These are phyloP conservation scores for Cryptococcus deneoformans DNA, from an alignment of 1,284 basidiomycete genomes.

Conservation along the genomic window DNA sequence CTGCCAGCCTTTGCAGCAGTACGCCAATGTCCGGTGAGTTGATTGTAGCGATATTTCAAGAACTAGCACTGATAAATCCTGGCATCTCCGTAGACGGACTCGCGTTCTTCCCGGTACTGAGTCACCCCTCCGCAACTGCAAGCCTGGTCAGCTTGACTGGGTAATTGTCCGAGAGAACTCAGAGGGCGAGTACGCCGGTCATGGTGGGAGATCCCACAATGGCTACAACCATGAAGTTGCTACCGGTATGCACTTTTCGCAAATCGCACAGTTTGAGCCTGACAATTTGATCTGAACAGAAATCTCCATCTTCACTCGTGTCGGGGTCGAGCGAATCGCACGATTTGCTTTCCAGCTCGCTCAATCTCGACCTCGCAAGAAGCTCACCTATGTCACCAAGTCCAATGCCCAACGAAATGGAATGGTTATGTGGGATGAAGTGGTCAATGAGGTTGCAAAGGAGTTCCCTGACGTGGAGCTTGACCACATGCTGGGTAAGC, in stretches of 20 bases:
- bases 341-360: conserved; percentile 59
- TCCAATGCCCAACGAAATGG: conserved; percentile 51
- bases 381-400: conserved; percentile 58
- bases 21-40: conserved; percentile 54
- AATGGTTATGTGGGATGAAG: conserved; percentile 47
- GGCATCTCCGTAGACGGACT: conserved; percentile 42
- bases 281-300: conserved; percentile 25
- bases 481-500: conserved; percentile 28
- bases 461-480: conserved; percentile 57
- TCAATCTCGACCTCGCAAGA: conserved; percentile 54
- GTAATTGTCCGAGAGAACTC: conserved; percentile 58
- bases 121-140: conserved; percentile 51
- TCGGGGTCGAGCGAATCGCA: conserved; percentile 56
- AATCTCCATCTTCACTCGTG: conserved; percentile 55
- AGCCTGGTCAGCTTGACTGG: conserved; percentile 53
- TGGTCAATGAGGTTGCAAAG: conserved; percentile 54
- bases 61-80: no score
- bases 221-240: conserved; percentile 48
- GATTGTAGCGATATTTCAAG: no score
- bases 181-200: conserved; percentile 58
- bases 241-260: conserved; percentile 35
- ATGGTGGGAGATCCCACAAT: conserved; percentile 53
- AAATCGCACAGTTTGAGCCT: not conserved
- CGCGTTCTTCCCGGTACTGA: conserved; percentile 56
- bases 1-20: conserved; percentile 56